Base-by-base conservation (phyloP, 768 basidiomycete species). In the Hydnomerulius pinastri region DNA sequence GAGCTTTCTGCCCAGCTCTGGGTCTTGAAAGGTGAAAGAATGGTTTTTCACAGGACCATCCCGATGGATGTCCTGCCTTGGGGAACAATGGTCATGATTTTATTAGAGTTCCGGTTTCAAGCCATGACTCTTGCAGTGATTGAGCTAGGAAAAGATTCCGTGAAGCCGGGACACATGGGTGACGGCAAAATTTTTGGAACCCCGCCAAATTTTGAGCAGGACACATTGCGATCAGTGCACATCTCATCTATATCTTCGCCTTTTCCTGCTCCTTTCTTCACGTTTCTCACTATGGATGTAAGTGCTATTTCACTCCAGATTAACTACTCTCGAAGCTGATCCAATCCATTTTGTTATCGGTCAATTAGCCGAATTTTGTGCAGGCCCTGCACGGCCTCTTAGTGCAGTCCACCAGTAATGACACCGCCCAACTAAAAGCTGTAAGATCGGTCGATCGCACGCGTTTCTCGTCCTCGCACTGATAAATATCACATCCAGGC, bases 391-490 rank as follows among this genome's bases (percentile, higher is more conserved):
- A 96, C 73, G 78, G 80, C 71, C 82, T 97, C 53, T 86, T 99
- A 45, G 73, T 87, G 52, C 91, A 92, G 67, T 88, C 88, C 20
- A 85, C 87, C 24, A 59, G 67, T 32, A 90, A 90, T 61, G 93
- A 99, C 74, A 98, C 96, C 36, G 76, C 79, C 53, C 78, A 85
- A 63, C 82, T 98, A 68, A 96, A 97, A 76, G 81, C 86, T 61
- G 96, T 96, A 72, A 71, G 91, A 71, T 51, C 55, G 41, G 23
- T 35, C 36, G 53, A 70, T 64, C 62, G 18, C 32, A 62, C 61
- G 58, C 59, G 60, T 65, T 48, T 51, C 61, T 60, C 29, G 3
- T 32, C 30, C 17, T 35, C 42, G 32, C 12, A 53, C 50, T 57
- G 17, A 63, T 37, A 43, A 36, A 24, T 17, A 27, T 48, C 51